Conservation (phyloP, 2,329 filamentous ascomycete species). For the Aspergillus neoniger region DNA sequence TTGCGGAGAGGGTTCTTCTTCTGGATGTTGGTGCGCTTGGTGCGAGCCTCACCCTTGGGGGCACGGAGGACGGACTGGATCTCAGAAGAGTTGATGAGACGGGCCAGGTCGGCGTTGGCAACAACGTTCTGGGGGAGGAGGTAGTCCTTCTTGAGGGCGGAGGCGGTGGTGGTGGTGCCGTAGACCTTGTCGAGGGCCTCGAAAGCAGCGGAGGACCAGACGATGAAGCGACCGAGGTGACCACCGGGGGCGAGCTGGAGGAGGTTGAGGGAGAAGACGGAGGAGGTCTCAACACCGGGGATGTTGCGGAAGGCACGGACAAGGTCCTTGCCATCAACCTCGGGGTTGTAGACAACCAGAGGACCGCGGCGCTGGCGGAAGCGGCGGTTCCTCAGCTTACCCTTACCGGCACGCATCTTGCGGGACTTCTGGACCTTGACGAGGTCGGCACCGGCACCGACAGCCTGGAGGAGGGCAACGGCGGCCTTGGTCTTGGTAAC, state of each 20-base stretch:
- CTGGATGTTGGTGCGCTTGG: constrained; percentile 88
- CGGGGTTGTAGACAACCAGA: constrained; percentile 95
- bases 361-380: constrained; percentile 97
- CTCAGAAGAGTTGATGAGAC: constrained; percentile 99
- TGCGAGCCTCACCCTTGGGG: constrained; percentile 83
- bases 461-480: constrained; percentile 80
- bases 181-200: constrained; percentile 96
- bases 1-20: constrained; percentile 99
- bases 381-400: constrained; percentile 95
- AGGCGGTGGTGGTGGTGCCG: constrained; percentile 85
- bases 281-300: constrained; percentile 93
- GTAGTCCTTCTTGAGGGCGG: constrained; percentile 98
- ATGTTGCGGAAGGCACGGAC: constrained; percentile 98
- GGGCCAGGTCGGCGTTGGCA: constrained; percentile 90
- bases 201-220: constrained; percentile 98
- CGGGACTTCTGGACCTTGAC: constrained; percentile 95
- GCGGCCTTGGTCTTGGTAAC: constrained; percentile 88
- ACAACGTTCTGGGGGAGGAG: constrained; percentile 90
- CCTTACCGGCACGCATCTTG: constrained; percentile 98
- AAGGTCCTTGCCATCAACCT: constrained; percentile 92
- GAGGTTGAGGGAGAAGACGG: constrained; percentile 93
- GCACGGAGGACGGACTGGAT: constrained; percentile 93
- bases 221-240: constrained; percentile 97
- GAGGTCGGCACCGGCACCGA: constrained; percentile 87
- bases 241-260: constrained; percentile 98